Base-by-base conservation (phyloP, 371 early-diverging fungal genomes). In the Blakeslea trispora region DNA sequence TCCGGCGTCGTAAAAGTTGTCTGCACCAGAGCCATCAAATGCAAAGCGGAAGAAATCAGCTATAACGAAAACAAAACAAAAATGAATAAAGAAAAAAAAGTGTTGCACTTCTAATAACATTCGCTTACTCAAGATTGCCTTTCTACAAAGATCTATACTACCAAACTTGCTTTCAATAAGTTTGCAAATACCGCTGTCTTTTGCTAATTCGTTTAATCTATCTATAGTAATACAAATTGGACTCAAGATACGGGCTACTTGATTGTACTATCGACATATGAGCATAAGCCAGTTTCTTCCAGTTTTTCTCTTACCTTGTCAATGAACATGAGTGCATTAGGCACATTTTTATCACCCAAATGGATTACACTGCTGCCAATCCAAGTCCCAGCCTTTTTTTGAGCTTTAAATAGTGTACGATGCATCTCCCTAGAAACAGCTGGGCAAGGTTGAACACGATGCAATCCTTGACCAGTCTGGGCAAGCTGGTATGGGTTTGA, bases 391-490 rank as follows among this genome's bases (percentile, higher is more conserved):
- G 91, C 88, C 43, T 86, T 84, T 65, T 91, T 84, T 61, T 93
- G 92, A 6, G 95, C 95, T 32, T 88, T 81, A 67, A 90, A 88
- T 49, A 98, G 71, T 43, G 95, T 95, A 7, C 82, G 82, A 68
- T 97, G 98, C 84, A 95, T 94, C 15, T 86, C 86, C 57, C 89
- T 77, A 1, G 90, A 87, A 1, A 94, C 91, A 6, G 84, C 69
- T 22, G 95, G 96, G 52, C 95, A 93, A 39, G 71, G 62, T 57
- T 92, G 93, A 32, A 90, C 83, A 44, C 93, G 90, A 68, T 98
- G 91, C 55, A 97, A 71, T 19, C 98, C 98, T 75, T 98, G 98
- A 5, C 98, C 98, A 5, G 98, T 98, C 60, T 98, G 95, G 21
- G 88, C 71, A 45, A 98, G 83, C 6, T 94, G 83, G 75, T 98